Percentiles rank a stretch among this genome's conserved stretches.
These are phyloP conservation scores for Gomphus bonarii DNA, from an alignment of 1,284 basidiomycete genomes.

Conservation along the genomic window DNA sequence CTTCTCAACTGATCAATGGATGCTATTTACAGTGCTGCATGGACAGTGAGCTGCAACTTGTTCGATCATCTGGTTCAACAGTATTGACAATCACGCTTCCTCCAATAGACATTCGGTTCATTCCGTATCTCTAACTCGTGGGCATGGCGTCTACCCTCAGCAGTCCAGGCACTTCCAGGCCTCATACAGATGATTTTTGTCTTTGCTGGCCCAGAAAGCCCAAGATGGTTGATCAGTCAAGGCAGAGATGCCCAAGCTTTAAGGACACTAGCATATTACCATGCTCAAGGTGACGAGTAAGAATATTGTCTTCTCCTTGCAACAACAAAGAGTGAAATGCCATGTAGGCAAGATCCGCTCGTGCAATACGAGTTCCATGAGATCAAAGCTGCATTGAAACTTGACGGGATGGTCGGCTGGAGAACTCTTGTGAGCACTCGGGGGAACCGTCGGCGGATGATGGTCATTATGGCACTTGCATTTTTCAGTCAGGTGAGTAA, in stretches of 20 bases:
- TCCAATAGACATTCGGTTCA: constrained; percentile 20
- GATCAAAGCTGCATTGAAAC: constrained; percentile 43
- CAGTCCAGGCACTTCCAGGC: constrained; percentile 28
- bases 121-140: constrained; percentile 22
- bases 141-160: constrained; percentile 28
- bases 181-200: constrained; percentile 24
- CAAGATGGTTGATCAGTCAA: constrained; percentile 26
- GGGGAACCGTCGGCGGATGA: constrained; percentile 43
- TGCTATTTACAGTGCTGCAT: constrained; percentile 16
- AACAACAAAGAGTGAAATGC: constrained; percentile 9
- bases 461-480: constrained; percentile 46
- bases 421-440: constrained; percentile 35
- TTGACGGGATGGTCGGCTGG: constrained; percentile 36
- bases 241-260: constrained; percentile 34
- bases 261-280: constrained; percentile 40
- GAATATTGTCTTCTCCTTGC: constrained; percentile 9
- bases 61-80: not conserved
- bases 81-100: not conserved
- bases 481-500: constrained; percentile 42
- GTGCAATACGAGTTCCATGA: constrained; percentile 53
- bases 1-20: not conserved
- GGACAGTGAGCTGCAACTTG: constrained; percentile 14
- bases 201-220: constrained; percentile 26
- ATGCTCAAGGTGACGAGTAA: constrained; percentile 41
- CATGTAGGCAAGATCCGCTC: constrained; percentile 37